Evolutionary conservation across 2,329 filamentous ascomycete genomes (phyloP).

Genomic region (Diplodia intermedia): DNA sequence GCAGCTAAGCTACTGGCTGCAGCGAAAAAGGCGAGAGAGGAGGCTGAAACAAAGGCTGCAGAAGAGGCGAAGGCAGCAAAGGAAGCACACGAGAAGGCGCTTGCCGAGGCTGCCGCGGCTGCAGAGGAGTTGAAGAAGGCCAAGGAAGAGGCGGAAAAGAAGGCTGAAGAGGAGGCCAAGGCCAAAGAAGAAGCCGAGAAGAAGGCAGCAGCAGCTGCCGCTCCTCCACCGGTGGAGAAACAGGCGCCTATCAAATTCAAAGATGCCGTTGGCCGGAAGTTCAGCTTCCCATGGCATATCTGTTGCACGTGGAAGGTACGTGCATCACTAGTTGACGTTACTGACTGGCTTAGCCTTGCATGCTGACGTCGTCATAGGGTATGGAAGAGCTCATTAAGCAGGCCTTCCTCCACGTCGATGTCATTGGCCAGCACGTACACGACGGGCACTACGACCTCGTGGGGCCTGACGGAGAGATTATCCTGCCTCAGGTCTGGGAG

Average conservation of each 20-base stretch:
- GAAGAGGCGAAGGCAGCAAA: conserved; percentile 42
- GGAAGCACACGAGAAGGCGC: conserved; percentile 42
- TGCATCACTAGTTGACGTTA: conserved; percentile 36
- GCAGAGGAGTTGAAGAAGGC: conserved; percentile 63
- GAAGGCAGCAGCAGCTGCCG: conserved; percentile 49
- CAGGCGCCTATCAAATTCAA: conserved; percentile 86
- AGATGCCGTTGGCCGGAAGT: conserved; percentile 89
- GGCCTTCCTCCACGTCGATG: conserved; percentile 57
- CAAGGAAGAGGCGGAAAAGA: conserved; percentile 57
- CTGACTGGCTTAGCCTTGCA: not conserved
- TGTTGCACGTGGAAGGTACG: conserved; percentile 84
- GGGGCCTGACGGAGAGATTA: conserved; percentile 57
- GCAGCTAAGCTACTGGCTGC: conserved; percentile 42
- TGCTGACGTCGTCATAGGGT: conserved; percentile 44
- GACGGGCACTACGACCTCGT: conserved; percentile 57
- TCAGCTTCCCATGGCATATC: conserved; percentile 86
- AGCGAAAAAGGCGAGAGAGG: conserved; percentile 43
- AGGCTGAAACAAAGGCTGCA: conserved; percentile 42
- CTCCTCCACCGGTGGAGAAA: conserved; percentile 59
- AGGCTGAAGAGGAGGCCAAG: conserved; percentile 56
- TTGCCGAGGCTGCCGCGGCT: conserved; percentile 52
- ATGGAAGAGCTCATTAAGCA: conserved; percentile 59
- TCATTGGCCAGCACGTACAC: conserved; percentile 54
- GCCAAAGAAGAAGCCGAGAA: conserved; percentile 51
- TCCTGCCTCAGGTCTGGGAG: conserved; percentile 58